Evolutionary conservation across 441 rosid genomes (phyloP).

Genomic region (Gossypium lobatum): DNA sequence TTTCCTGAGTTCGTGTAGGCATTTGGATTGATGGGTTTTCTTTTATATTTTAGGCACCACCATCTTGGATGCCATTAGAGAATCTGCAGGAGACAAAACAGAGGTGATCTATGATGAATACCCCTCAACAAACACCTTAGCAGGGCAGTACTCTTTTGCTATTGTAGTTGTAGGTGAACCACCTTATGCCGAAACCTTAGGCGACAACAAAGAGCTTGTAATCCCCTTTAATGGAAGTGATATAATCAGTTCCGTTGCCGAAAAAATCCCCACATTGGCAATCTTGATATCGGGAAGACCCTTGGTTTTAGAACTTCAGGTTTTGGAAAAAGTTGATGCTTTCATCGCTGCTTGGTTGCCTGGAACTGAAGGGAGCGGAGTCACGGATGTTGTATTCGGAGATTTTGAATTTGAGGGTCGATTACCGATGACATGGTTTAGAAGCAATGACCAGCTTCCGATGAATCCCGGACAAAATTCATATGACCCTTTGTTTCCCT

Average conservation of each 20-base stretch:
- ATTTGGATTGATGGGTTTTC: constrained; percentile 9
- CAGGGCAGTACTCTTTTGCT: constrained; percentile 45
- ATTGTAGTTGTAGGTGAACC: constrained; percentile 81
- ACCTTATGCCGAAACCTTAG: constrained; percentile 68
- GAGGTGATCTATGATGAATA: constrained; percentile 59
- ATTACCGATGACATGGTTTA: constrained; percentile 81
- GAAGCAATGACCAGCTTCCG: constrained; percentile 52
- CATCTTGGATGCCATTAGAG: constrained; percentile 72
- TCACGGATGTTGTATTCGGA: constrained; percentile 70
- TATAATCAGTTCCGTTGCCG: constrained; percentile 43
- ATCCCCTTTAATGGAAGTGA: constrained; percentile 62
- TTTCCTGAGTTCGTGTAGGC: neutral
- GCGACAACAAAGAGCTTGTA: constrained; percentile 46
- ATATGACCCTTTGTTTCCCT: constrained; percentile 65
- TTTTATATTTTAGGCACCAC: constrained; percentile 54
- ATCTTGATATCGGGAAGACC: constrained; percentile 79
- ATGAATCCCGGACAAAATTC: constrained; percentile 38
- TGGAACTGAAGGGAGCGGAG: constrained; percentile 76
- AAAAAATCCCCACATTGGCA: constrained; percentile 56
- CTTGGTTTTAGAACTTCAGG: constrained; percentile 40
- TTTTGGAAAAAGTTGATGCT: constrained; percentile 54
- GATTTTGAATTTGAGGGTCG: constrained; percentile 57
- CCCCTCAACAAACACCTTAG: constrained; percentile 57
- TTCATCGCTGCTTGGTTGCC: constrained; percentile 89
- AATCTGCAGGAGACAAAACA: constrained; percentile 52